A percentile compares a stretch with the other conserved stretches of the same genome.
Conservation (phyloP, 2,329 filamentous ascomycete genomes). For the Chrysosphaeria jannelii region DNA sequence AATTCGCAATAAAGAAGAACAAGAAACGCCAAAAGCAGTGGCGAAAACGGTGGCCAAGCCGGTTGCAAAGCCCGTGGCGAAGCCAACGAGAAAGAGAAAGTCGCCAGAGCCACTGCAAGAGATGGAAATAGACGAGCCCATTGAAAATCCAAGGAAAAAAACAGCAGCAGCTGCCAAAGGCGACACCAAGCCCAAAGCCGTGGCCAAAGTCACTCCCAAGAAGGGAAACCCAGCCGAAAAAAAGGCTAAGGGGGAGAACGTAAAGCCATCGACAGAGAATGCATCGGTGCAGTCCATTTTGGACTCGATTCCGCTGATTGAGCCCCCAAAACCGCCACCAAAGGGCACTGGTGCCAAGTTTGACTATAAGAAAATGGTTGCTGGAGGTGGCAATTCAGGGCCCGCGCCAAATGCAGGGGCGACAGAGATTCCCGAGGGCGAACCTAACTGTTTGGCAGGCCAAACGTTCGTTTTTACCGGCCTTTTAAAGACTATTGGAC, state of each 20-base stretch:
- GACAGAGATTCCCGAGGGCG: constrained; percentile 50
- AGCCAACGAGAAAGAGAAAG: too few relatives aligned
- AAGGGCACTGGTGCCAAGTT: constrained; percentile 39
- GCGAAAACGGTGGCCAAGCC: too few relatives aligned
- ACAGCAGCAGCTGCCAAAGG: constrained; percentile 3
- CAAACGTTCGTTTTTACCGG: constrained; percentile 91
- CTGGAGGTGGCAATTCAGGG: constrained; percentile 27
- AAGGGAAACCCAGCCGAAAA: constrained; percentile 2
- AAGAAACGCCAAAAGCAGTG: too few relatives aligned
- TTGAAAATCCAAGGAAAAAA: too few relatives aligned
- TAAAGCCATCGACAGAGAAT: too few relatives aligned
- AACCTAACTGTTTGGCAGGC: constrained; percentile 69
- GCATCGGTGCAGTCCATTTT: constrained; percentile 58
- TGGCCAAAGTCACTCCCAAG: constrained; percentile 7
- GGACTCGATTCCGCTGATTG: constrained; percentile 57
- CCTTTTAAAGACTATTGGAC: constrained; percentile 45
- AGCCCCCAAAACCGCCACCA: constrained; percentile 52
- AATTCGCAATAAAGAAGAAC: too few relatives aligned
- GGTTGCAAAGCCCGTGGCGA: too few relatives aligned
- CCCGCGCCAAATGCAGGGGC: constrained; percentile 30
- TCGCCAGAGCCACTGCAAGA: too few relatives aligned
- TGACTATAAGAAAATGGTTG: constrained; percentile 35
- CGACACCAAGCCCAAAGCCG: constrained; percentile 19
- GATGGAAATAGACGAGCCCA: too few relatives aligned
- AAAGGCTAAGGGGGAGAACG: too few relatives aligned